These are phyloP conservation scores for Sclerotinia glacialis DNA, from an alignment of 2,329 filamentous ascomycete species.

Conservation along the genomic window DNA sequence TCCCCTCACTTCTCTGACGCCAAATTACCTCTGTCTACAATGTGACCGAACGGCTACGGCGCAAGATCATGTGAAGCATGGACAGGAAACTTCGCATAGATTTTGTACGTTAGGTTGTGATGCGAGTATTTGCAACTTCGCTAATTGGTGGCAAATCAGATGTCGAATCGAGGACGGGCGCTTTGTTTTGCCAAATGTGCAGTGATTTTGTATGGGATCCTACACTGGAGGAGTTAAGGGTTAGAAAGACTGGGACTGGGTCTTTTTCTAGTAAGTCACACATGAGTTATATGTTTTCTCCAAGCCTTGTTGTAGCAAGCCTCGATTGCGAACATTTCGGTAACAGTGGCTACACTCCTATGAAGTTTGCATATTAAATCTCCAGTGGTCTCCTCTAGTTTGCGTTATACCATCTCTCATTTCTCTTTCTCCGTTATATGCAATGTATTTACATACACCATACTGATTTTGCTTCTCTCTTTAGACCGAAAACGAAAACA, in stretches of 20 bases:
- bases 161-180: conserved; percentile 72
- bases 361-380: neutral
- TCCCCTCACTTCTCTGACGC: conserved; percentile 59
- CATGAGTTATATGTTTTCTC: no score
- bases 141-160: conserved; percentile 47
- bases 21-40: conserved; percentile 70
- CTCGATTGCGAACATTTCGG: neutral
- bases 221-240: conserved; percentile 70
- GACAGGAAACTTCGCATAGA: conserved; percentile 65
- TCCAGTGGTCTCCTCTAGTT: neutral
- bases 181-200: conserved; percentile 77
- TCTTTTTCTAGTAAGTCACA: conserved; percentile 58
- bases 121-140: neutral
- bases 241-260: conserved; percentile 66
- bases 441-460: neutral
- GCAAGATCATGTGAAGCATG: conserved; percentile 65
- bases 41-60: conserved; percentile 67
- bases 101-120: conserved; percentile 58
- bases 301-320: neutral
- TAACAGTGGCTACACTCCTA: neutral
- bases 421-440: neutral
- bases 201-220: conserved; percentile 82
- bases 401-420: neutral
- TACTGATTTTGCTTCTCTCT: conserved; percentile 14
- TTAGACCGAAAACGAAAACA: conserved; percentile 70